Evolutionary conservation across 1,284 basidiomycete species (phyloP).

Genomic region (Phenoliferia sp.): DNA sequence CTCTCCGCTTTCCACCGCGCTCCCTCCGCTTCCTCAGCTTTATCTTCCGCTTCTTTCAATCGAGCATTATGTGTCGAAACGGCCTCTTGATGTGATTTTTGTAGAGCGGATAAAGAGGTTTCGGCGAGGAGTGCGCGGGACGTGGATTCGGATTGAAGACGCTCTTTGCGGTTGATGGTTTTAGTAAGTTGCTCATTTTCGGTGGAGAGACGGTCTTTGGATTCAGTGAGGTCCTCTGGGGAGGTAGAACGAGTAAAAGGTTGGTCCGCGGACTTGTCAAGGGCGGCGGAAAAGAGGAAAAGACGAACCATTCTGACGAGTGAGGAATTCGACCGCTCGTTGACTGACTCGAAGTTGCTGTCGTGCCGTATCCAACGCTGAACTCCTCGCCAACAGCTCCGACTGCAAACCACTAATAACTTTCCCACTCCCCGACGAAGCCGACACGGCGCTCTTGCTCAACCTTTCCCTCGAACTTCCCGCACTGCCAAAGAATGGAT

Average conservation of each 20-base stretch:
- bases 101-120: constrained; percentile 21
- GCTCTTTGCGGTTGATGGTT: constrained; percentile 76
- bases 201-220: constrained; percentile 66
- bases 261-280: not conserved
- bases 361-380: constrained; percentile 25
- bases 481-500: constrained; percentile 27
- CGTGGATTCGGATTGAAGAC: constrained; percentile 62
- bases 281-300: not conserved
- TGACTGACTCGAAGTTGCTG: constrained; percentile 29
- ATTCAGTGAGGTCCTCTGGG: constrained; percentile 78
- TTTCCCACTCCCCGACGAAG: constrained; percentile 27
- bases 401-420: constrained; percentile 29
- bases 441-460: constrained; percentile 9
- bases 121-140: constrained; percentile 41
- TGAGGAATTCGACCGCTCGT: constrained; percentile 28
- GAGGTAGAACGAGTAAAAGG: not conserved
- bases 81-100: constrained; percentile 20
- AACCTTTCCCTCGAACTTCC: constrained; percentile 19
- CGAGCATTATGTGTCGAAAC: constrained; percentile 15
- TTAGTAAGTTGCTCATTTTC: constrained; percentile 82
- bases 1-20: constrained; percentile 22
- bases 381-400: constrained; percentile 17
- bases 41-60: constrained; percentile 38
- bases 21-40: constrained; percentile 29
- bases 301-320: constrained; percentile 22